These are phyloP conservation scores for Pilatotrama ljubarskyi DNA, from an alignment of 768 basidiomycete genomes.

Conservation along the genomic window DNA sequence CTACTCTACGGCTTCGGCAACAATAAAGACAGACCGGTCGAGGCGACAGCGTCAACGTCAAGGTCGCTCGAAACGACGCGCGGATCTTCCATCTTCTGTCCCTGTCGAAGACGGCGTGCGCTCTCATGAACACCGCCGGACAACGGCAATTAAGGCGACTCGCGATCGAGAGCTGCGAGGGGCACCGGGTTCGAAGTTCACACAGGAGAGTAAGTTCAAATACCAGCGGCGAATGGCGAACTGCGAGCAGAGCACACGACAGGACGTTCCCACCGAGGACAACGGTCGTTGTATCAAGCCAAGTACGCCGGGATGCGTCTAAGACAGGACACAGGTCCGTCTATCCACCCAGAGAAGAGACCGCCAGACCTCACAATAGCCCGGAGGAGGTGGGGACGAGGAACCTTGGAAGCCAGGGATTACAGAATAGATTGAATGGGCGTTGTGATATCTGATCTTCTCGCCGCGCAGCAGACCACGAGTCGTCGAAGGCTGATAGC, in stretches of 20 bases:
- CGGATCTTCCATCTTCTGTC: background rate
- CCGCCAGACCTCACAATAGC: no score
- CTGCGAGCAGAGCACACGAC: no score
- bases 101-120: background rate
- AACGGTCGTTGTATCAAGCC: no score
- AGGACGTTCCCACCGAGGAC: no score
- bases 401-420: background rate
- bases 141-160: background rate
- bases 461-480: background rate
- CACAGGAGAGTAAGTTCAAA: no score
- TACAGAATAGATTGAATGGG: background rate
- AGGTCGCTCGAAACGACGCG: background rate
- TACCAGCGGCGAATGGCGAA: no score
- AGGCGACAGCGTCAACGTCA: background rate
- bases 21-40: background rate
- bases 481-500: background rate
- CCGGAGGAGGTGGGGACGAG: no score
- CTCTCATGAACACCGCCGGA: background rate
- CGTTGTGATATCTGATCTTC: constrained; percentile 1
- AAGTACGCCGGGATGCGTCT: no score
- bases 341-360: no score
- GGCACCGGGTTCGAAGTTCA: no score
- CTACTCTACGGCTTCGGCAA: no score
- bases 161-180: background rate
- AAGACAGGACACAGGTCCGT: no score